Conservation (phyloP, 495 filamentous ascomycete species). For the Tuber calosporum region DNA sequence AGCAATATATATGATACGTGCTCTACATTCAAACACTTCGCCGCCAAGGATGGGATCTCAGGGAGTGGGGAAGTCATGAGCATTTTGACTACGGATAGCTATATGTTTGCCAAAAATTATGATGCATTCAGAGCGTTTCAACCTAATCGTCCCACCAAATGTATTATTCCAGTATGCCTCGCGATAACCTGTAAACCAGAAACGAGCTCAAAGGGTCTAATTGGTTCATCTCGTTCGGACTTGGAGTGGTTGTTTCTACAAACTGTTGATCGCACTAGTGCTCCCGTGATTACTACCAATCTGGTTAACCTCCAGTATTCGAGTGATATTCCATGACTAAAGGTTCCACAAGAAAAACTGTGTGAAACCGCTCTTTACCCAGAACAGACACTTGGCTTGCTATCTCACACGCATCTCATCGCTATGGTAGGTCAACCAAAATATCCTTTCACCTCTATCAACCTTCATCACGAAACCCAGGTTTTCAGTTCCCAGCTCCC, state of each 20-base stretch:
- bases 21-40: not conserved
- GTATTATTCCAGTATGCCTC: not conserved
- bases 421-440: not conserved
- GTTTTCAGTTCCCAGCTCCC: not conserved
- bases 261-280: not conserved
- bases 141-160: not conserved
- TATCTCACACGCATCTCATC: not conserved
- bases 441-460: not conserved
- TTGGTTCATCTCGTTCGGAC: not conserved
- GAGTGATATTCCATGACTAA: not conserved
- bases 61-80: not conserved
- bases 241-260: not conserved
- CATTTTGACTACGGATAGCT: not conserved
- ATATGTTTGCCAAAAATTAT: not conserved
- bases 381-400: not conserved
- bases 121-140: not conserved
- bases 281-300: not conserved
- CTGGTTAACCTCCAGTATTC: not conserved
- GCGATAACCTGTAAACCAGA: not conserved
- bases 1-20: not conserved
- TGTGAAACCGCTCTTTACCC: not conserved
- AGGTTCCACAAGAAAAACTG: not conserved
- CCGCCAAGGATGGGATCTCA: not conserved
- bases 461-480: not conserved
- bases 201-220: not conserved